phyloP scores from a whole-genome alignment of 805 yeast genomes.

The Candida yuanshanica region DNA sequence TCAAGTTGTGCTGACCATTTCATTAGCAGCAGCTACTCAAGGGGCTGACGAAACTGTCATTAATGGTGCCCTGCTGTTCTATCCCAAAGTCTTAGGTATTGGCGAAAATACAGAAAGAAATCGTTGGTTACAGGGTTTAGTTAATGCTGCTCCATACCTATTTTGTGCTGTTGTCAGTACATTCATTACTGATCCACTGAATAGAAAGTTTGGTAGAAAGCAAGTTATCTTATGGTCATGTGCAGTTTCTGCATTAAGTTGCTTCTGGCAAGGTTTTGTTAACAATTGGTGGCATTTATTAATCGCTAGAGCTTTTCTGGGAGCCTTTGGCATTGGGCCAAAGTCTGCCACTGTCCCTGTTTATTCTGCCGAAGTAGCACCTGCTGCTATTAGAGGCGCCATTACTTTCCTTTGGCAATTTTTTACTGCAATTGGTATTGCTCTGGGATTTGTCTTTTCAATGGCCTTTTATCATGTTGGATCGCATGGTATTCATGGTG shows the following conservation, averaged over 20 bases:
- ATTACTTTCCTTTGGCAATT: conserved; percentile 68
- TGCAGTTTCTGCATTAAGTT: conserved; percentile 47
- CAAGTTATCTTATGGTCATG: conserved; percentile 60
- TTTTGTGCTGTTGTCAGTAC: conserved; percentile 53
- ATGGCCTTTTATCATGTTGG: conserved; percentile 51
- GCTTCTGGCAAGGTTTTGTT: conserved; percentile 59
- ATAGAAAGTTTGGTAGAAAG: conserved; percentile 50
- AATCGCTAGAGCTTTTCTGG: conserved; percentile 55
- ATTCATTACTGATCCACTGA: conserved; percentile 55
- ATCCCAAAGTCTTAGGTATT: conserved; percentile 47
- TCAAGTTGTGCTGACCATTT: conserved; percentile 51
- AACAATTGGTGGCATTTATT: conserved; percentile 58
- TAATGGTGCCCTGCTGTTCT: conserved; percentile 61
- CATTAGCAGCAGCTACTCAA: conserved; percentile 70
- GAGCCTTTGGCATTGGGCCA: conserved; percentile 59
- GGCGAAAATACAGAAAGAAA: conserved; percentile 36
- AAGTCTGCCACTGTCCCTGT: conserved; percentile 68
- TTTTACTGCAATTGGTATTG: conserved; percentile 65
- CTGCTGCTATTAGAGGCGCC: conserved; percentile 53
- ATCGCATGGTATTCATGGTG: conserved; percentile 24
- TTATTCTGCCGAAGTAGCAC: conserved; percentile 57
- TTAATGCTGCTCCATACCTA: conserved; percentile 62
- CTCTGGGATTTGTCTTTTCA: conserved; percentile 60
- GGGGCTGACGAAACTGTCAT: conserved; percentile 74
- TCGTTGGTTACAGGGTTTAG: conserved; percentile 53